These are phyloP conservation scores for Pythium rishiriense DNA, from an alignment of 352 stramenopile species.

Conservation along the genomic window DNA sequence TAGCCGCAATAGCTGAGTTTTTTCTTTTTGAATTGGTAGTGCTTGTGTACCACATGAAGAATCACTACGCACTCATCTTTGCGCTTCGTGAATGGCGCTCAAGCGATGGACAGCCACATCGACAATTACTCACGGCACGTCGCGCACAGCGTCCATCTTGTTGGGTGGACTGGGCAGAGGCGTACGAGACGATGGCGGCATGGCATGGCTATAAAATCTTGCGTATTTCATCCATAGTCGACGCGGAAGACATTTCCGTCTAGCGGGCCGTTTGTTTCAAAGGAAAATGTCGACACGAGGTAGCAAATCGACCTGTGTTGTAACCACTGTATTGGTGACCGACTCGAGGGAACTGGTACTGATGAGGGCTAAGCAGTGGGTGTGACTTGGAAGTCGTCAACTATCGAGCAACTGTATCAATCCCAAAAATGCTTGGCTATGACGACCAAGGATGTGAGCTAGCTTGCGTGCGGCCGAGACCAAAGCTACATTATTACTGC, in stretches of 20 bases:
- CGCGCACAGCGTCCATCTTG: constrained; percentile 57
- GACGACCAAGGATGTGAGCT: no score
- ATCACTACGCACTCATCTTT: constrained; percentile 81
- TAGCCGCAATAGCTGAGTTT: not conserved
- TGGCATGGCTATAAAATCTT: constrained; percentile 75
- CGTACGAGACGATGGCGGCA: constrained; percentile 46
- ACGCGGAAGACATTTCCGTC: constrained; percentile 3
- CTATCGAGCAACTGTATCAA: no score
- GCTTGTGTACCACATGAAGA: constrained; percentile 73
- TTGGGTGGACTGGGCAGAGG: constrained; percentile 65
- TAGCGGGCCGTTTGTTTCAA: not conserved
- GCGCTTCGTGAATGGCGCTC: constrained; percentile 51
- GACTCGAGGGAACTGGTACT: no score
- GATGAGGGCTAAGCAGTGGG: no score
- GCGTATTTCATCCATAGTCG: constrained; percentile 18
- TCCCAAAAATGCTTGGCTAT: no score
- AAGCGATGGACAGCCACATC: constrained; percentile 5
- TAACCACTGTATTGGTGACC: no score
- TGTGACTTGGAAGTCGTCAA: no score
- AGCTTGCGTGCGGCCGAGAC: no score
- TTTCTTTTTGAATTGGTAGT: not conserved
- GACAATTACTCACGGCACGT: constrained; percentile 59
- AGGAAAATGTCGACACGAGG: not conserved
- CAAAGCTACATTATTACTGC: no score
- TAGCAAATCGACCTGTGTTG: not conserved